Evolutionary conservation across 345 rosid genomes (phyloP).

Genomic region (Brassica nigra): DNA sequence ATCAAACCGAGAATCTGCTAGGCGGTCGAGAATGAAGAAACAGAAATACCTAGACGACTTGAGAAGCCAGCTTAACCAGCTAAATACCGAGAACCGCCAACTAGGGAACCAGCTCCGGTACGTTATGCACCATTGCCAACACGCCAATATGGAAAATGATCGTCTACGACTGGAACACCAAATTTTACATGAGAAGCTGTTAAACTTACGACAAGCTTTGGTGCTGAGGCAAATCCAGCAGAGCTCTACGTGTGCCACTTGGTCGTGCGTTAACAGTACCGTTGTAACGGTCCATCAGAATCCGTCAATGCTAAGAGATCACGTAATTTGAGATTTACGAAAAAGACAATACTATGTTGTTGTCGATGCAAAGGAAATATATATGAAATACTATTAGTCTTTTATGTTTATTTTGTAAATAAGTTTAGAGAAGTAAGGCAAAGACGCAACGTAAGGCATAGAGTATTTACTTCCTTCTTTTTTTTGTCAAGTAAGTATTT

Average conservation of each 20-base stretch:
- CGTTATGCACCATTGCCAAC: constrained; percentile 47
- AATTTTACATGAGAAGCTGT: constrained; percentile 58
- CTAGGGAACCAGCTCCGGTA: constrained; percentile 55
- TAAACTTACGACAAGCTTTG: constrained; percentile 53
- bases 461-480: too few relatives aligned
- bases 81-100: constrained; percentile 62
- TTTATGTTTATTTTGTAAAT: not conserved
- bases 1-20: constrained; percentile 89
- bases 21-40: constrained; percentile 80
- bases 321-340: constrained; percentile 30
- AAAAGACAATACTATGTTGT: not conserved
- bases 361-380: not conserved
- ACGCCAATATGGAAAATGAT: constrained; percentile 53
- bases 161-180: constrained; percentile 59
- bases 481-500: too few relatives aligned
- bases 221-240: constrained; percentile 58
- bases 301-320: constrained; percentile 52
- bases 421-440: not conserved
- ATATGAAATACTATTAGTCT: not conserved
- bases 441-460: too few relatives aligned
- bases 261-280: constrained; percentile 53
- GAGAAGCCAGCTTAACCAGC: constrained; percentile 65
- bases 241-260: constrained; percentile 44
- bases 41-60: constrained; percentile 76
- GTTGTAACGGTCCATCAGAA: constrained; percentile 44